Percentiles rank a stretch among this genome's conserved stretches.
Conservation (phyloP, 2,329 filamentous ascomycete genomes). For the Neonectria hederae region DNA sequence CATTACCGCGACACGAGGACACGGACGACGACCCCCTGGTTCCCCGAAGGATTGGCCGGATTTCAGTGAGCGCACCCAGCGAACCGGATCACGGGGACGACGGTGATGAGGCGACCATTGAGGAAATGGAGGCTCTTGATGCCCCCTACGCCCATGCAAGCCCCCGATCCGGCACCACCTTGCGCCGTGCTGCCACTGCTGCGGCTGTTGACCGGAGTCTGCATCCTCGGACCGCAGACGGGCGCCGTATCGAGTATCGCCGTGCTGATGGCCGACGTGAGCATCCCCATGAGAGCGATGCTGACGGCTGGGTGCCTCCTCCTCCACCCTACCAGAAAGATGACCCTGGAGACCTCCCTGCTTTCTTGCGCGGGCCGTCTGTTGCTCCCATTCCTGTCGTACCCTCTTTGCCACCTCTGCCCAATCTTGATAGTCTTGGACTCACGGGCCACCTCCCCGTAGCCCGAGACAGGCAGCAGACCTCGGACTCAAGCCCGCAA, state of each 20-base stretch:
- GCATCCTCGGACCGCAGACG: constrained; percentile 65
- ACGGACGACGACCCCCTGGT: constrained; percentile 63
- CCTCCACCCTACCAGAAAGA: constrained; percentile 82
- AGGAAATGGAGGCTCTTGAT: constrained; percentile 71
- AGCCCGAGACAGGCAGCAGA: constrained; percentile 21
- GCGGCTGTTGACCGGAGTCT: constrained; percentile 77
- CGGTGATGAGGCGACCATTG: constrained; percentile 58
- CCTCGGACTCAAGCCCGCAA: constrained; percentile 18
- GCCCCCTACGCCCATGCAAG: constrained; percentile 77
- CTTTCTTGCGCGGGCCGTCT: constrained; percentile 62
- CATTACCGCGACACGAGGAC: constrained; percentile 43
- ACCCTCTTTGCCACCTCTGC: constrained; percentile 38
- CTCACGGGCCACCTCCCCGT: neutral
- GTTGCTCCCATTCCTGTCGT: constrained; percentile 48
- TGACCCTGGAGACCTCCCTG: constrained; percentile 65
- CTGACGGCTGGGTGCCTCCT: constrained; percentile 88
- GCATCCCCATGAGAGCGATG: constrained; percentile 85
- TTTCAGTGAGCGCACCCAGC: constrained; percentile 28
- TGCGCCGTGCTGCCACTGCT: constrained; percentile 79
- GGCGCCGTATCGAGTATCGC: constrained; percentile 68
- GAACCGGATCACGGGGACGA: constrained; percentile 47
- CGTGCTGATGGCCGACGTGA: constrained; percentile 76
- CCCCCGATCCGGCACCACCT: constrained; percentile 74
- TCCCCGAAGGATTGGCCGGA: constrained; percentile 57
- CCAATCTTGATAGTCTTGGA: constrained; percentile 8